phyloP scores from a whole-genome alignment of 2,329 filamentous ascomycete species.

The Hypomyces rosellus region DNA sequence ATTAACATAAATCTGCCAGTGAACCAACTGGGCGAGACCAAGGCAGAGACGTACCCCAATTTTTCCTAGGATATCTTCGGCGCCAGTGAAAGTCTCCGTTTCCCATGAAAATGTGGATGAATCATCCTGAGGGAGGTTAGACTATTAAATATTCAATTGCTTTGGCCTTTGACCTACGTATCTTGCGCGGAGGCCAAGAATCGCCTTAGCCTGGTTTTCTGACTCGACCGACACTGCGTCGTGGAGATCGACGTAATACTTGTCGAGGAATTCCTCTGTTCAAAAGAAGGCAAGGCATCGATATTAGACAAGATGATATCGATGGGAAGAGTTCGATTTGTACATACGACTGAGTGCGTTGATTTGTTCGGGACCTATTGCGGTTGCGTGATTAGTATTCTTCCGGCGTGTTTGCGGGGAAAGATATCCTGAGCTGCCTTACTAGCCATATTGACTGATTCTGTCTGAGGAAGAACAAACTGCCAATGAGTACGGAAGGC shows the following conservation, averaged over 20 bases:
- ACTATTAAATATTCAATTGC: neutral
- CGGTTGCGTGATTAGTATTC: conserved; percentile 15
- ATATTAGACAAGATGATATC: conserved; percentile 7
- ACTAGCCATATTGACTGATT: conserved; percentile 25
- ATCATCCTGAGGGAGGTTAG: neutral
- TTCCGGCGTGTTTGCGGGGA: conserved; percentile 8
- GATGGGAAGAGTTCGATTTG: neutral
- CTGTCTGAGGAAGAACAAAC: neutral
- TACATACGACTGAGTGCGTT: neutral
- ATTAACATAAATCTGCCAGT: neutral
- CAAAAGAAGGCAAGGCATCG: neutral
- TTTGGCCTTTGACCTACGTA: conserved; percentile 58
- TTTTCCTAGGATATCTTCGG: conserved; percentile 67
- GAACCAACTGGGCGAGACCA: neutral
- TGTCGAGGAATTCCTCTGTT: conserved; percentile 77
- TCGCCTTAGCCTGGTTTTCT: no score
- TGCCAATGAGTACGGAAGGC: neutral
- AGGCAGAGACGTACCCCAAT: conserved; percentile 55
- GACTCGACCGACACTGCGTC: neutral
- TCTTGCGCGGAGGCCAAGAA: conserved; percentile 41
- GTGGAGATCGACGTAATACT: conserved; percentile 61
- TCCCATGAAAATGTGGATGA: conserved; percentile 94
- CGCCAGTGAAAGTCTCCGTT: conserved; percentile 59
- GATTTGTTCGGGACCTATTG: conserved; percentile 38
- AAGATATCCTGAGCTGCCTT: conserved; percentile 17